Evolutionary conservation across 192 early-diverging fungal species (phyloP), one percentile per base, ranked within the genome.

Genomic region (Backusella morwellensis): DNA sequence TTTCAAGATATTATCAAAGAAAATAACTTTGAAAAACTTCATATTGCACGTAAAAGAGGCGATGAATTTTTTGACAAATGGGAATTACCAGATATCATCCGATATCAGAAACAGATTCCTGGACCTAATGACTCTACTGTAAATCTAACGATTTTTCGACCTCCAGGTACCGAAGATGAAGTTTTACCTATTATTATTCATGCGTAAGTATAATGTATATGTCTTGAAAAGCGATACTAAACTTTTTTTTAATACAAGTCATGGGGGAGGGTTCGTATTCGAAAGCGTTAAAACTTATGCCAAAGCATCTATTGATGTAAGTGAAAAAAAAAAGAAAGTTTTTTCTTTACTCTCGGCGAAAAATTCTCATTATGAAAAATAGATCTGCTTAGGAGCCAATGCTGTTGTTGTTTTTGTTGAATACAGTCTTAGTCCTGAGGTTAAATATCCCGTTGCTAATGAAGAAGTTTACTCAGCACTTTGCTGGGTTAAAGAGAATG

Each of bases 351-450:
- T 38, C 15, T 32, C 29, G 29, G 34, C 12, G 35, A 15, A 50
- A 50, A 50, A 19, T 50, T 50, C 15, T 19, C 47, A 19, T 50
- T 50, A 5, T 50, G 12, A 14, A 19, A 67, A 35, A 19, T 36
- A 67, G 35, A 4, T 34, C 2, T 67, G 66, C 15, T 23, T 41
- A 4, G 41, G 40, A 29, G 54, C 77, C 5, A n/a, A 66, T 17
- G 72, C 68, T 35, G 68, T 68, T 4, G 29, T 71, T 7, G 41
- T 77, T 11, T 70, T 70, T 21, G 75, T 77, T 32, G 75, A 77
- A 70, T 21, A 38, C 8, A 38, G 38, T 9, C 38, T 38, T 9
- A 38, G 9, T 38, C 38, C 38, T 38, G 9, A 38, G 38, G 38
- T 38, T 38, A 38, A 38, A 38, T 38, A 38, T 38, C 38, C 9